Evolutionary conservation across 208 protist genomes (phyloP).

Genomic region (Leishmania arabica): DNA sequence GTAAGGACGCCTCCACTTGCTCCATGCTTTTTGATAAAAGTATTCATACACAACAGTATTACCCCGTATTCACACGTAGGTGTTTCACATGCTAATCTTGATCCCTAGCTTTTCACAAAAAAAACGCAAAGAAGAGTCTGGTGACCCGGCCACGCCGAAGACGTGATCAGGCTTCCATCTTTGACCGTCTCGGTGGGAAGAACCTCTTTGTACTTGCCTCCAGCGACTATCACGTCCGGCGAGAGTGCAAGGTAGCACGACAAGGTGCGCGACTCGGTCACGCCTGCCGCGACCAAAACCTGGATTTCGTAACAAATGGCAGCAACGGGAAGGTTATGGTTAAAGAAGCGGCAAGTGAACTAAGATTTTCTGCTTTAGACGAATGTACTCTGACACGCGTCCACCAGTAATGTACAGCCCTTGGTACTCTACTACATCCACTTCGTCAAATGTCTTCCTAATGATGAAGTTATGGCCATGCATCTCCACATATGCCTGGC

Average conservation of each 20-base stretch:
- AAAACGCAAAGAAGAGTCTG: slow-evolving; percentile 27
- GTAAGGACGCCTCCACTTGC: neutral
- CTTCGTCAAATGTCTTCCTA: slow-evolving; percentile 40
- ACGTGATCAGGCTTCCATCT: slow-evolving; percentile 37
- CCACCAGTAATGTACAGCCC: slow-evolving; percentile 42
- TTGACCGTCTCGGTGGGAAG: slow-evolving; percentile 38
- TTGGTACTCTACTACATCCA: slow-evolving; percentile 33
- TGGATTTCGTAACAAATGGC: slow-evolving; percentile 43
- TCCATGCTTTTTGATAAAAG: neutral
- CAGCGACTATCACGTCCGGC: slow-evolving; percentile 29
- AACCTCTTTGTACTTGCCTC: slow-evolving; percentile 36
- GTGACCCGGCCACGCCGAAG: slow-evolving; percentile 38
- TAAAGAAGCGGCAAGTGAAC: slow-evolving; percentile 37
- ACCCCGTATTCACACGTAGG: neutral
- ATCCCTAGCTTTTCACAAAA: slow-evolving; percentile 36
- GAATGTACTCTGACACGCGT: slow-evolving; percentile 37
- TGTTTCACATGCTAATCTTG: neutral
- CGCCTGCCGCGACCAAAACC: slow-evolving; percentile 33
- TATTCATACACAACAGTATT: neutral
- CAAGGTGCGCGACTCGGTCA: slow-evolving; percentile 27
- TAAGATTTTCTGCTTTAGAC: slow-evolving; percentile 33
- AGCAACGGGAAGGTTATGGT: slow-evolving; percentile 38
- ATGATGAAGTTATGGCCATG: slow-evolving; percentile 43
- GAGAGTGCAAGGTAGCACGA: slow-evolving; percentile 43
- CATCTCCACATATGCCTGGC: slow-evolving; percentile 40